These are phyloP conservation scores for Pyrenopolyporus hunteri DNA, from an alignment of 495 filamentous ascomycete genomes.

Conservation along the genomic window DNA sequence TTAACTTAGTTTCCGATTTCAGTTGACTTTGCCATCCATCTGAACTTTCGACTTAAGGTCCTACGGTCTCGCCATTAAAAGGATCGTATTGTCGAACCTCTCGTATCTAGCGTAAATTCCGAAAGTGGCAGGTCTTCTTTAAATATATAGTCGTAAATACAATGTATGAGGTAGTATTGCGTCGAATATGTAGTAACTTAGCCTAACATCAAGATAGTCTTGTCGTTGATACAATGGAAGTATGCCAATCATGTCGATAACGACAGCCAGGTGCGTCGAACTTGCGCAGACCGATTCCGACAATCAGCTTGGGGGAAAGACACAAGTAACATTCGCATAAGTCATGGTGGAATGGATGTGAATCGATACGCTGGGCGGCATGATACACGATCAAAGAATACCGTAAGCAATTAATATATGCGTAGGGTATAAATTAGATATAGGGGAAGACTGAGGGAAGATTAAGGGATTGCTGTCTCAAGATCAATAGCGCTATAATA, in stretches of 20 bases:
- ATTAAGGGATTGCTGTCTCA: too few relatives aligned
- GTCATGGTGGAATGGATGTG: background rate
- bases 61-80: background rate
- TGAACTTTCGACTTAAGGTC: background rate
- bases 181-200: background rate
- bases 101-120: conserved; percentile 2
- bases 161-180: conserved; percentile 1
- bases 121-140: conserved; percentile 18
- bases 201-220: background rate
- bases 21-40: conserved; percentile 1
- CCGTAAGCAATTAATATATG: too few relatives aligned
- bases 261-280: conserved; percentile 16
- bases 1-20: conserved; percentile 17
- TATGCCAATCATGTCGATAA: conserved; percentile 22
- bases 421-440: too few relatives aligned
- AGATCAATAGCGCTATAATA: too few relatives aligned
- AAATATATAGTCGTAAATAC: too few relatives aligned
- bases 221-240: background rate
- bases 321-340: too few relatives aligned
- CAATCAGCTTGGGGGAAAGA: background rate
- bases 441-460: too few relatives aligned
- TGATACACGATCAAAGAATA: too few relatives aligned
- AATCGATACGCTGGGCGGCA: too few relatives aligned
- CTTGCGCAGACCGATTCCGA: conserved; percentile 12
- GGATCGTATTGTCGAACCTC: conserved; percentile 10